phyloP scores from a whole-genome alignment of 805 yeast genomes.

The Zygosaccharomyces bailii region DNA sequence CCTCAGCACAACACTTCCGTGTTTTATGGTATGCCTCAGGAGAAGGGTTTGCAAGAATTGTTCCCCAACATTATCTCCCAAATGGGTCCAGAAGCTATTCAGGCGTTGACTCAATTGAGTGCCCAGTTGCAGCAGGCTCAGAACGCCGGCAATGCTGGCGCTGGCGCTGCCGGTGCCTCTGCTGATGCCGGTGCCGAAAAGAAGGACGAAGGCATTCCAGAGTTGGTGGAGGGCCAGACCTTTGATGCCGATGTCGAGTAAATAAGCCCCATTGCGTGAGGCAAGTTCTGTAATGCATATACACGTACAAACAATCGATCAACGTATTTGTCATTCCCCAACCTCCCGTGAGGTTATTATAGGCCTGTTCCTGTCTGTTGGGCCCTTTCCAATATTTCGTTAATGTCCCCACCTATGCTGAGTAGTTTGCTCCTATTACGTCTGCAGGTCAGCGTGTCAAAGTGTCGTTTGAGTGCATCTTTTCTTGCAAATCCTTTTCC shows the following conservation, averaged over 20 bases:
- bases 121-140: constrained; percentile 71
- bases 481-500: constrained; percentile 82
- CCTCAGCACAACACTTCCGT: constrained; percentile 88
- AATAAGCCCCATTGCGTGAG: constrained; percentile 1
- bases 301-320: constrained; percentile 1
- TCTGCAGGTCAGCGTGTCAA: constrained; percentile 69
- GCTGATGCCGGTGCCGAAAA: constrained; percentile 44
- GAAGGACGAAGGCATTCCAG: constrained; percentile 41
- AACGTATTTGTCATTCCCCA: neutral
- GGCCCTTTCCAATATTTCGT: constrained; percentile 33
- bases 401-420: constrained; percentile 39
- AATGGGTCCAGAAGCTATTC: constrained; percentile 93
- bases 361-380: constrained; percentile 29
- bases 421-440: constrained; percentile 59
- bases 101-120: constrained; percentile 83
- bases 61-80: constrained; percentile 93
- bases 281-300: constrained; percentile 8
- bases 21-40: constrained; percentile 92
- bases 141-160: constrained; percentile 46
- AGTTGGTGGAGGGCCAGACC: constrained; percentile 73
- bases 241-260: constrained; percentile 44
- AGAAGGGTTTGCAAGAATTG: constrained; percentile 86
- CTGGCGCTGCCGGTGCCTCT: constrained; percentile 40
- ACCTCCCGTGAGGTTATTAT: constrained; percentile 4
- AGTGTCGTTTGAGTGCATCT: constrained; percentile 76